Conservation (phyloP, 176 grass and related monocot genomes). For the Urochloa ruziziensis region DNA sequence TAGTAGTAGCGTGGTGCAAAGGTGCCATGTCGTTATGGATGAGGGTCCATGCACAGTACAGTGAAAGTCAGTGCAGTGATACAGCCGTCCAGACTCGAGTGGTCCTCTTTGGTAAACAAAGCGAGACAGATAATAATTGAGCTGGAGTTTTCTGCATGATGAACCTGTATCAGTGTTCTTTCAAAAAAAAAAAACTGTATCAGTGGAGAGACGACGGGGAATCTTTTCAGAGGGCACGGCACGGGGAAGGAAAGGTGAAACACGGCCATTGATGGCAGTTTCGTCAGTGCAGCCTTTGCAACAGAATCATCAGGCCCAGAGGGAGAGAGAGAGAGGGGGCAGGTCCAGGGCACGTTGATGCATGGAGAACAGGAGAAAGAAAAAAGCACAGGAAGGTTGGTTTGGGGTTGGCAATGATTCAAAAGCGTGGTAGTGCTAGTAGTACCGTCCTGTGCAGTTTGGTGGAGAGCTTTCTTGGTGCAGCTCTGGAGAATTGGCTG, state of each 20-base stretch:
- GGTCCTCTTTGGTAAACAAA: conserved; percentile 38
- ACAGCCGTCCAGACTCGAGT: conserved; percentile 12
- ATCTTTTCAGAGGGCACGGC: conserved; percentile 24
- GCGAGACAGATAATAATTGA: conserved; percentile 5
- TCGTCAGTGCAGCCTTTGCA: conserved; percentile 20
- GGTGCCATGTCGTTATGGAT: conserved; percentile 32
- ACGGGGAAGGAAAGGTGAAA: conserved; percentile 22
- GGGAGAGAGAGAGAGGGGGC: neutral
- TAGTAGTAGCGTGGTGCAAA: neutral
- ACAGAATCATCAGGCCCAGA: conserved; percentile 24
- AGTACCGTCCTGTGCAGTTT: conserved; percentile 11
- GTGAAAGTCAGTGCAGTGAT: conserved; percentile 23
- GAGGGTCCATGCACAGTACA: conserved; percentile 23
- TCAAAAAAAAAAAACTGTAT: too few species aligned
- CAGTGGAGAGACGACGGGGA: conserved; percentile 14
- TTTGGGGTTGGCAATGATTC: conserved; percentile 37
- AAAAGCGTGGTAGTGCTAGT: neutral
- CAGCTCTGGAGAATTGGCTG: conserved; percentile 8
- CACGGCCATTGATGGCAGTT: conserved; percentile 12
- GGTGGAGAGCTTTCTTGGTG: conserved; percentile 3
- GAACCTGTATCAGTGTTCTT: conserved; percentile 1
- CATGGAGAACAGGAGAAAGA: neutral
- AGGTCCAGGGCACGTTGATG: neutral
- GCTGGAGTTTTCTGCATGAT: neutral
- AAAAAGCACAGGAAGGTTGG: conserved; percentile 4